Percentiles rank a stretch among this genome's conserved stretches.
Evolutionary conservation across 345 rosid species (phyloP).

Genomic region (Firmiana major): DNA sequence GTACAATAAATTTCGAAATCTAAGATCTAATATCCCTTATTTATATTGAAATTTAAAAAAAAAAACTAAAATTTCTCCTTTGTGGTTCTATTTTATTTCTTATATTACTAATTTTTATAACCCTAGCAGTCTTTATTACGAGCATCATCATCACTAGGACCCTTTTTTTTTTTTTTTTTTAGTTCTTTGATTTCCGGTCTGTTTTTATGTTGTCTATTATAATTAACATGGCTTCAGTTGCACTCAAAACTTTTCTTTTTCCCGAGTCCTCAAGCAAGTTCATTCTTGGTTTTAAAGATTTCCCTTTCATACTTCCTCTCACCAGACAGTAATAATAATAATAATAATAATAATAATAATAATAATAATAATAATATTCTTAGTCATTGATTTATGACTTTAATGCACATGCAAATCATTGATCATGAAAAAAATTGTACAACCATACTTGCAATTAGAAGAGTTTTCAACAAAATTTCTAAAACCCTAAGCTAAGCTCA

Average conservation of each 20-base stretch:
- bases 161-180: background rate
- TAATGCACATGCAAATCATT: slow-evolving; percentile 22
- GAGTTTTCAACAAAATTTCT: background rate
- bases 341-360: too few relatives aligned
- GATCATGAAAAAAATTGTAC: background rate
- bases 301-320: background rate
- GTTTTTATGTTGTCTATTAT: background rate
- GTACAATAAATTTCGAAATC: too few relatives aligned
- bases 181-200: background rate
- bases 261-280: slow-evolving; percentile 28
- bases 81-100: too few relatives aligned
- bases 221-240: slow-evolving; percentile 19
- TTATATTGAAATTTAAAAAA: too few relatives aligned
- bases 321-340: slow-evolving; percentile 6
- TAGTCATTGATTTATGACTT: background rate
- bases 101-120: too few relatives aligned
- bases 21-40: too few relatives aligned
- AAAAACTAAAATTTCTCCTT: too few relatives aligned
- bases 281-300: slow-evolving; percentile 35
- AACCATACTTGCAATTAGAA: background rate
- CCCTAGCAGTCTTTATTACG: background rate
- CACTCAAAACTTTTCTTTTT: slow-evolving; percentile 21
- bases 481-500: background rate
- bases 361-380: too few relatives aligned
- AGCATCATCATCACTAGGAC: background rate